Conservation (phyloP, 495 filamentous ascomycete species). For the Aspergillus olivimuriae region DNA sequence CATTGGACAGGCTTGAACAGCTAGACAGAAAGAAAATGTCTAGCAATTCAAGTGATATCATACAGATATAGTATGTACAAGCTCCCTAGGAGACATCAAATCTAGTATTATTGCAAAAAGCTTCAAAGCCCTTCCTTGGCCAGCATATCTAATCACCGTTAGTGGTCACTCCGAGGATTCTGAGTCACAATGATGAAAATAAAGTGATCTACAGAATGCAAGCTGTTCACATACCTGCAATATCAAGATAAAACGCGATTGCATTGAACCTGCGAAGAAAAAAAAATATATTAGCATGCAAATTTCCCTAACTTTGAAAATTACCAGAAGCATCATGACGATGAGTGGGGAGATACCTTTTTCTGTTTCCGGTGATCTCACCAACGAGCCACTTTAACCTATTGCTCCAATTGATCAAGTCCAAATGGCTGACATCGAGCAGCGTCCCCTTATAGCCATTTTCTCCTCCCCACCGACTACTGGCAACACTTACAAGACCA, state of each 20-base stretch:
- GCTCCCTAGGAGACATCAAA: no score
- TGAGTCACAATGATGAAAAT: neutral
- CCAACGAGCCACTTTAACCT: slow-evolving; percentile 64
- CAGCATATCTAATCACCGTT: slow-evolving; percentile 24
- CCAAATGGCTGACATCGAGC: slow-evolving; percentile 80
- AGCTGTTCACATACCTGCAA: slow-evolving; percentile 53
- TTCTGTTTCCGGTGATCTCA: slow-evolving; percentile 59
- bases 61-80: no score
- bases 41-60: no score
- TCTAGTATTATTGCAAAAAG: no score
- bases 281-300: slow-evolving; percentile 8
- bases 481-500: slow-evolving; percentile 83
- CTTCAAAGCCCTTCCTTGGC: slow-evolving; percentile 33
- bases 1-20: no score
- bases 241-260: slow-evolving; percentile 88
- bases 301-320: no score
- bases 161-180: no score
- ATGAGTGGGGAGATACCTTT: slow-evolving; percentile 46
- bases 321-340: neutral
- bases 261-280: slow-evolving; percentile 70
- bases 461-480: slow-evolving; percentile 74
- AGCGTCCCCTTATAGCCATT: slow-evolving; percentile 77
- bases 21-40: no score
- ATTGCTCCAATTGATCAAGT: slow-evolving; percentile 96
- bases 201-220: slow-evolving; percentile 1